Evolutionary conservation across 106 monocot species (phyloP), one percentile per base, ranked within the genome.

Genomic region (Phalaenopsis aphrodite): DNA sequence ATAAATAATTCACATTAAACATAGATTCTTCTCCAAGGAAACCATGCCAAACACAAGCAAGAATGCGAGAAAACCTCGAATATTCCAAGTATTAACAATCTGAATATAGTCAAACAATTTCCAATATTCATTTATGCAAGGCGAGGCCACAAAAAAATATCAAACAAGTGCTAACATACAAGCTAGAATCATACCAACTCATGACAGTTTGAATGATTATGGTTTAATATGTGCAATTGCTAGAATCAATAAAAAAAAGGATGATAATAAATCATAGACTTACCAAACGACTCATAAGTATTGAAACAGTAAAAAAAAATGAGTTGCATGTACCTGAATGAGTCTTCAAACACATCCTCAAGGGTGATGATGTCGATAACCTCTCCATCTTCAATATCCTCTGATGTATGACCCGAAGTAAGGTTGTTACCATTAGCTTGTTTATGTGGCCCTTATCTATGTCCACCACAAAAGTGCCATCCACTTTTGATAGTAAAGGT

Each of bases 311-410:
- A 30, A 30, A 30, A 30, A n/a, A 0, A 30, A 30, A 30, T 30
- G 30, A 30, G 30, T 30, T 30, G 30, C 30, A 30, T 30, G 30
- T 30, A 30, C 24, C 11, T 99, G 98, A 36, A 99, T 64, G 41
- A 99, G 89, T 86, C 99, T 88, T 99, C 99, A 86, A 95, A 99
- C 4, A 99, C 99, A 91, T 99, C 99, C 80, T 99, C 95, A 45
- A 99, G 91, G 21, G 99, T 99, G 77, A 99, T 99, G 55, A 99
- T 99, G 58, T 95, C 99, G 82, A 99, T 90, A 78, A 99, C 95
- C 67, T 99, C 99, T 30, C 93, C 94, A 43, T 95, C 91, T 75
- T 99, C 93, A 79, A 85, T 87, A 87, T 95, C 99, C 18, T 94
- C 94, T 12, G 88, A 19, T 58, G 81, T 56, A 18, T 82, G 86